These are phyloP conservation scores for Kwoniella mangroviensis DNA, from an alignment of 768 basidiomycete genomes.

Conservation along the genomic window DNA sequence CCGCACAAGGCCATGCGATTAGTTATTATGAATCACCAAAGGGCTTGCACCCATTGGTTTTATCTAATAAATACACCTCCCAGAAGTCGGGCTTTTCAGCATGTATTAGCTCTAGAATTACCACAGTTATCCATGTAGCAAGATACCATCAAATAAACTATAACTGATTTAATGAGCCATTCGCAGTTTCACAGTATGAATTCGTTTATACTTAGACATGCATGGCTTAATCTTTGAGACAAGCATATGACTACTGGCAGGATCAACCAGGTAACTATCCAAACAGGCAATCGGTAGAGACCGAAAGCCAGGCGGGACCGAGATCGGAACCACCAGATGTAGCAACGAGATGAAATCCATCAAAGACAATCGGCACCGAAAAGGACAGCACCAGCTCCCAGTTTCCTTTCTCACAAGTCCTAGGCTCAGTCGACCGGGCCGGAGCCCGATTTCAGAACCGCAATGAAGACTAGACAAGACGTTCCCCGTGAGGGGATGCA, in stretches of 20 bases:
- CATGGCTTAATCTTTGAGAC: slow-evolving; percentile 83
- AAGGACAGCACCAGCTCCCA: slow-evolving; percentile 55
- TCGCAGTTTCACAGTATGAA: slow-evolving; percentile 78
- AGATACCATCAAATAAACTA: slow-evolving; percentile 78
- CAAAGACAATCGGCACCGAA: background rate
- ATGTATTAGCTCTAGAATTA: slow-evolving; percentile 79
- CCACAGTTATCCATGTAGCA: slow-evolving; percentile 80
- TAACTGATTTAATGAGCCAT: slow-evolving; percentile 84
- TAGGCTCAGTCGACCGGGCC: slow-evolving; percentile 56
- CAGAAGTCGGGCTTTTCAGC: slow-evolving; percentile 72
- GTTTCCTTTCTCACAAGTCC: slow-evolving; percentile 63
- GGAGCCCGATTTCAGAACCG: slow-evolving; percentile 55
- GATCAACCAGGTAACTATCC: slow-evolving; percentile 81
- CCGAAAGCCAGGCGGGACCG: slow-evolving; percentile 26
- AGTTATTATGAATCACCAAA: slow-evolving; percentile 77
- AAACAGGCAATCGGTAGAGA: slow-evolving; percentile 31
- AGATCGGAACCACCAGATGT: slow-evolving; percentile 18
- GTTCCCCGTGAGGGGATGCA: slow-evolving; percentile 30
- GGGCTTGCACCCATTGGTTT: slow-evolving; percentile 63
- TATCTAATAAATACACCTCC: slow-evolving; percentile 75
- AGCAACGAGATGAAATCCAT: slow-evolving; percentile 16
- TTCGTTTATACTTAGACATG: slow-evolving; percentile 77
- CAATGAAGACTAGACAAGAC: slow-evolving; percentile 57
- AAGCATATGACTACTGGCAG: slow-evolving; percentile 84
- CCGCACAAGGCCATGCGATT: slow-evolving; percentile 75